Base-by-base conservation (phyloP, 179 eudicot species). In the Carnegiea gigantea region DNA sequence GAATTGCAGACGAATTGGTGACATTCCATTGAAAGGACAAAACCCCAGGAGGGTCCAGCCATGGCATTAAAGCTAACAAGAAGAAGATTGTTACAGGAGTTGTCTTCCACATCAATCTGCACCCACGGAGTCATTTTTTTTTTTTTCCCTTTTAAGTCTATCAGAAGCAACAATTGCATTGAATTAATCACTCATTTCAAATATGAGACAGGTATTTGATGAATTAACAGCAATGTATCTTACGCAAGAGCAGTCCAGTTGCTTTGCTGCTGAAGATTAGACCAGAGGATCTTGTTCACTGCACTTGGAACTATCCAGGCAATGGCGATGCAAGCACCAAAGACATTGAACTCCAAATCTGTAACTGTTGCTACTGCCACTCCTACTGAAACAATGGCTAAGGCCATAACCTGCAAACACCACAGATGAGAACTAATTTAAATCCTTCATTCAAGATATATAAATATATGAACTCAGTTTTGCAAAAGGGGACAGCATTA, bases 211-310 rank as follows among this genome's bases (percentile, higher is more conserved):
- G 18, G 1, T 15, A 70, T 17, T 70, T 4, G 23, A 70, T 26
- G 30, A 67, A 67, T 18, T 17, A 30, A 21, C 1, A 54, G 23
- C 36, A 9, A 1, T 28, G 26, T 14, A 33, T 23, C 95, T 90
- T 90, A 95, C 98, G 95, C 93, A 15, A 95, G 89, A 73, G 98
- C 98, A 36, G 98, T 95, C 98, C 98, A 95, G 76, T 93, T 93
- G 82, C 90, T 88, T 76, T 93, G 90, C 75, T 95, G 98, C 67
- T 95, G 98, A 74, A 95, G 83, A 78, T 89, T 88, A 43, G 98
- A 95, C 97, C 98, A 93, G 0, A 95, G 93, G 65, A 93, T 95
- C 83, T 95, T 95, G 81, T 93, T 95, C 38, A 95, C 87, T 57
- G 98, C 95, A 53, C 98, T 95, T 13, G 98, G 98, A 79, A 95